Conservation (phyloP, 768 basidiomycete genomes). For the Filobasidium floriforme region DNA sequence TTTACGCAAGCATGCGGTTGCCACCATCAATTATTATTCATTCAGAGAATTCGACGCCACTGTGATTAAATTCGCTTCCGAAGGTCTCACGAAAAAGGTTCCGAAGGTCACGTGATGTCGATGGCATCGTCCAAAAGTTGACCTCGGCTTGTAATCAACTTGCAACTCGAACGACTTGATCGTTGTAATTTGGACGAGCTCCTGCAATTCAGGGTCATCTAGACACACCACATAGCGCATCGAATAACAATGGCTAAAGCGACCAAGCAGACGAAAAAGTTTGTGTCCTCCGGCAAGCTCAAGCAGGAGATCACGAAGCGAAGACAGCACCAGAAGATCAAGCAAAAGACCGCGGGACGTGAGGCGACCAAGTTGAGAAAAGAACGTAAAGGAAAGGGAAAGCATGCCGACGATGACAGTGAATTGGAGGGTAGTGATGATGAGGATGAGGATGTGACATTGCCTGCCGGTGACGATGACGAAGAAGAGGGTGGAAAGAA, state of each 20-base stretch:
- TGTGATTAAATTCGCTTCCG: no score
- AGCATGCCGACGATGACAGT: conserved; percentile 30
- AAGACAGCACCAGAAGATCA: conserved; percentile 68
- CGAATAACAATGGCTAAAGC: conserved; percentile 50
- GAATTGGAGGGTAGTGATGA: conserved; percentile 30
- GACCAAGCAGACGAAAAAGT: conserved; percentile 75
- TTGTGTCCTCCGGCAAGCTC: conserved; percentile 77
- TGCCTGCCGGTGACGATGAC: conserved; percentile 31
- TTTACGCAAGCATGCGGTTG: no score
- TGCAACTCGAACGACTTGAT: no score
- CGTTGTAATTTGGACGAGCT: no score
- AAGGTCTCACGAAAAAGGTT: no score
- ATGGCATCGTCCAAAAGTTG: no score
- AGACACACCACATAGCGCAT: no score
- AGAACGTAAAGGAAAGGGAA: conserved; percentile 44
- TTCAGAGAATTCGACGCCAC: no score
- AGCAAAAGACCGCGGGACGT: conserved; percentile 62
- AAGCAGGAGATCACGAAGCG: conserved; percentile 77
- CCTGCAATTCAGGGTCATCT: no score
- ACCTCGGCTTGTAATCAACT: no score
- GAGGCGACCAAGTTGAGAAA: conserved; percentile 47
- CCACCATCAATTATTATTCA: no score
- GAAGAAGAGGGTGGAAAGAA: conserved; percentile 32
- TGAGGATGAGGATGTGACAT: conserved; percentile 38
- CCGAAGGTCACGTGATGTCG: no score